Percentiles rank a stretch among this genome's conserved stretches.
phyloP scores from a whole-genome alignment of 78 protist species.

The Polysphondylium violaceum region DNA sequence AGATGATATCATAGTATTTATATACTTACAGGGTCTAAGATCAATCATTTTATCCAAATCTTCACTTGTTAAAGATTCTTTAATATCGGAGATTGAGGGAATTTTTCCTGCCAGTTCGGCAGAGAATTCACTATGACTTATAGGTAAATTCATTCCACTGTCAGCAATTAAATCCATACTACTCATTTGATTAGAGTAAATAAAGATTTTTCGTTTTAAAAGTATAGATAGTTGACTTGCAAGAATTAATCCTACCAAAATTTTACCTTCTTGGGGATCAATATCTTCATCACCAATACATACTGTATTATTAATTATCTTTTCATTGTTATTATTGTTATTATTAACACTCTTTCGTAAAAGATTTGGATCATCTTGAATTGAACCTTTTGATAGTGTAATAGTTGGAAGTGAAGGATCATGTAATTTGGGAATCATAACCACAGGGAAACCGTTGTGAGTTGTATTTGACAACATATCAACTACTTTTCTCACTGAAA shows the following conservation, averaged over 20 bases:
- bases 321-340: not conserved
- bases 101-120: conserved; percentile 35
- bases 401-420: not conserved
- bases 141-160: conserved; percentile 33
- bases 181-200: not conserved
- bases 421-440: conserved; percentile 27
- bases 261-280: conserved; percentile 46
- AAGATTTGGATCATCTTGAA: not conserved
- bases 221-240: conserved; percentile 69
- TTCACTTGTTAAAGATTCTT: not conserved
- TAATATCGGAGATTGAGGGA: not conserved
- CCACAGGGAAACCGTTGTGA: conserved; percentile 92
- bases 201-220: conserved; percentile 25
- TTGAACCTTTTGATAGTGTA: not conserved
- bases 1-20: not conserved
- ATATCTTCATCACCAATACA: not conserved
- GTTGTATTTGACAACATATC: conserved; percentile 16
- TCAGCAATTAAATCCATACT: conserved; percentile 5
- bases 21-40: conserved; percentile 45
- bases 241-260: conserved; percentile 70
- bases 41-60: conserved; percentile 17
- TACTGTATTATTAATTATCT: conserved; percentile 8
- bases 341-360: not conserved
- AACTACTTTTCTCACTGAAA: conserved; percentile 1
- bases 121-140: conserved; percentile 21